phyloP scores from a whole-genome alignment of 257 asterid genomes.

The Misopates orontium region DNA sequence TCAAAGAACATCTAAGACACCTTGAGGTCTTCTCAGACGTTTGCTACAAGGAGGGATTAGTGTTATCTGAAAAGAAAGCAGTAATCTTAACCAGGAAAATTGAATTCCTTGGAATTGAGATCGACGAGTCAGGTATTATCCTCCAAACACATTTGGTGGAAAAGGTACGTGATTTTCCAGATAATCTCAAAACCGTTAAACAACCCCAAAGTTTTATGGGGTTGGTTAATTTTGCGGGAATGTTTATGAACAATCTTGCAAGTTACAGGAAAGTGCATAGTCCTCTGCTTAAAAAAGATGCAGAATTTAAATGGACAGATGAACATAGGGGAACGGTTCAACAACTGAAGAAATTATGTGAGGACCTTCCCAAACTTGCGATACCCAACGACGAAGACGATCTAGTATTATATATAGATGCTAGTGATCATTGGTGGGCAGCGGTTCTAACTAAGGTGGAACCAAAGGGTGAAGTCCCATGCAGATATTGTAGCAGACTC shows the following conservation, averaged over 20 bases:
- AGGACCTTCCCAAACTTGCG: too few species aligned
- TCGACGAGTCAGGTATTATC: background rate
- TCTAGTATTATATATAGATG: too few species aligned
- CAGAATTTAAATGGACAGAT: background rate
- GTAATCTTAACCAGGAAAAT: background rate
- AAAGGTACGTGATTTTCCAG: background rate
- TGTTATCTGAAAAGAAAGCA: slow-evolving; percentile 2
- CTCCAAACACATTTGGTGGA: background rate
- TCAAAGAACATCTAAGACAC: too few species aligned
- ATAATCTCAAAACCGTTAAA: background rate
- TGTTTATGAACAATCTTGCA: background rate
- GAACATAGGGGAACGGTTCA: background rate
- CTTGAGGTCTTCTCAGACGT: background rate
- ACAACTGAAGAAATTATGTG: too few species aligned
- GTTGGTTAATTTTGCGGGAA: background rate
- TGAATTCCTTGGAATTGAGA: background rate
- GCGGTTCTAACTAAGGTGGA: background rate
- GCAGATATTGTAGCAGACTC: too few species aligned
- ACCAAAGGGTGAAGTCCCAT: too few species aligned
- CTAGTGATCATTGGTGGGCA: slow-evolving; percentile 1
- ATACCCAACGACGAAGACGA: too few species aligned
- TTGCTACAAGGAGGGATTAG: slow-evolving; percentile 1
- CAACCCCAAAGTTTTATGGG: background rate
- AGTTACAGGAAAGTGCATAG: background rate
- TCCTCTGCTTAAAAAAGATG: background rate